These are phyloP conservation scores for Colletotrichum sp. DNA, from an alignment of 2,329 filamentous ascomycete genomes.

Conservation along the genomic window DNA sequence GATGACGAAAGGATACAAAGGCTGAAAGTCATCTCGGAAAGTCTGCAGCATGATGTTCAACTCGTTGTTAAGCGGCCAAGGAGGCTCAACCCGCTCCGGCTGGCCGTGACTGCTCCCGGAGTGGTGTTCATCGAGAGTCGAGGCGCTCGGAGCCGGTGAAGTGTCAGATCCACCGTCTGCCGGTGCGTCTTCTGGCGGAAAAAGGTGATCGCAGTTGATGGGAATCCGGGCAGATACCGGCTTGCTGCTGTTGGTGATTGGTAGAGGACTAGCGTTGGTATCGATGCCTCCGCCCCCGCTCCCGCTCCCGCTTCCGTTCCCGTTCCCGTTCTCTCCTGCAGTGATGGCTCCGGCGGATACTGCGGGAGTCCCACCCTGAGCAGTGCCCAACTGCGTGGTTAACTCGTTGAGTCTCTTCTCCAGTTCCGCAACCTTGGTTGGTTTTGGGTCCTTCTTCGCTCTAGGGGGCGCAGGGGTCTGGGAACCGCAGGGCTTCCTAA, in stretches of 20 bases:
- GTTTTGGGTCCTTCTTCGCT: conserved; percentile 50
- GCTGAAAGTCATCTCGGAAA: conserved; percentile 38
- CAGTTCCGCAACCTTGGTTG: conserved; percentile 55
- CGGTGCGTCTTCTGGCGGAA: conserved; percentile 27
- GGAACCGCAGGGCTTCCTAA: conserved; percentile 51
- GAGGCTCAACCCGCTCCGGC: conserved; percentile 25
- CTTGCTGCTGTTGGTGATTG: conserved; percentile 1
- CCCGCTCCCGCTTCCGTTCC: background rate
- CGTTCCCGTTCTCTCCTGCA: background rate
- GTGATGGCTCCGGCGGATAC: background rate
- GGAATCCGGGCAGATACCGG: conserved; percentile 9
- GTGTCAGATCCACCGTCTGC: background rate
- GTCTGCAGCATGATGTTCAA: conserved; percentile 42
- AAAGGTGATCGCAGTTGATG: conserved; percentile 39
- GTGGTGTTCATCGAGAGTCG: conserved; percentile 25
- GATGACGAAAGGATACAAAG: conserved; percentile 51
- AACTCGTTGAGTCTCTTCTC: conserved; percentile 56
- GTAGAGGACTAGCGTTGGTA: conserved; percentile 12
- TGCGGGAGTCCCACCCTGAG: conserved; percentile 4
- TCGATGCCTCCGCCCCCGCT: background rate
- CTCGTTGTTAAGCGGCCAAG: conserved; percentile 48
- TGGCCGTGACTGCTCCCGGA: background rate
- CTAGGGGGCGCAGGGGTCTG: conserved; percentile 54
- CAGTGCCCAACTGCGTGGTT: conserved; percentile 46
- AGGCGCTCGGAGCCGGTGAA: conserved; percentile 21